Conservation (phyloP, 2,329 filamentous ascomycete species). For the Fusarium pseudograminearum region DNA sequence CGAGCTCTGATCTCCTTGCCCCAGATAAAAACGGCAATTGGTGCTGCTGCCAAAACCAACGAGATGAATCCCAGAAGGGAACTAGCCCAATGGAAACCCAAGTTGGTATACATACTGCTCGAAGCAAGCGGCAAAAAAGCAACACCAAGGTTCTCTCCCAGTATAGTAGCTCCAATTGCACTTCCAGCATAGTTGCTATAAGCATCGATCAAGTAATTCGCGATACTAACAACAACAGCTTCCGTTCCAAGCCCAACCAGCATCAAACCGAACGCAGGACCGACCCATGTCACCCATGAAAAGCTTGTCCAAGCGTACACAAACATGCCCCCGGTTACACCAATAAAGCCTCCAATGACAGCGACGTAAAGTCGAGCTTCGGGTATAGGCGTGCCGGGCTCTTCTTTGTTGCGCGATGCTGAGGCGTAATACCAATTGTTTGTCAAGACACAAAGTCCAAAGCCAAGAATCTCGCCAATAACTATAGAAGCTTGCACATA, state of each 20-base stretch:
- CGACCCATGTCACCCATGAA: conserved; percentile 19
- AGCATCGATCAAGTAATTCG: conserved; percentile 32
- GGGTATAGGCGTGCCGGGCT: conserved; percentile 24
- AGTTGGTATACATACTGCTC: conserved; percentile 30
- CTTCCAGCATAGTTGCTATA: conserved; percentile 35
- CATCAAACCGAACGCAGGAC: conserved; percentile 20
- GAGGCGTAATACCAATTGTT: conserved; percentile 37
- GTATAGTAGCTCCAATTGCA: conserved; percentile 21
- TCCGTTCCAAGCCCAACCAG: conserved; percentile 28
- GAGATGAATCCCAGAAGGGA: conserved; percentile 27
- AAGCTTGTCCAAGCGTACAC: conserved; percentile 35
- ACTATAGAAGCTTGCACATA: conserved; percentile 31
- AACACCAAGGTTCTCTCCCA: conserved; percentile 31
- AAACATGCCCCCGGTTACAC: conserved; percentile 28
- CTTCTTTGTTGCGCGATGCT: conserved; percentile 25
- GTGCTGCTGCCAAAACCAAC: conserved; percentile 20
- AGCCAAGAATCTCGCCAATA: conserved; percentile 28
- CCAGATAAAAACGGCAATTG: conserved; percentile 30
- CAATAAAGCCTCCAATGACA: conserved; percentile 28
- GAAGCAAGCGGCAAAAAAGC: conserved; percentile 33
- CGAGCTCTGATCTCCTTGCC: conserved; percentile 28
- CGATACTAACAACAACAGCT: conserved; percentile 30
- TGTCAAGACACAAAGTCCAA: conserved; percentile 12
- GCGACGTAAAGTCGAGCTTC: conserved; percentile 33
- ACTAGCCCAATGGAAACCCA: conserved; percentile 37